A percentile compares a stretch with the other conserved stretches of the same genome.
Evolutionary conservation across 768 basidiomycete genomes (phyloP).

Genomic region (Auriscalpium microsporum): DNA sequence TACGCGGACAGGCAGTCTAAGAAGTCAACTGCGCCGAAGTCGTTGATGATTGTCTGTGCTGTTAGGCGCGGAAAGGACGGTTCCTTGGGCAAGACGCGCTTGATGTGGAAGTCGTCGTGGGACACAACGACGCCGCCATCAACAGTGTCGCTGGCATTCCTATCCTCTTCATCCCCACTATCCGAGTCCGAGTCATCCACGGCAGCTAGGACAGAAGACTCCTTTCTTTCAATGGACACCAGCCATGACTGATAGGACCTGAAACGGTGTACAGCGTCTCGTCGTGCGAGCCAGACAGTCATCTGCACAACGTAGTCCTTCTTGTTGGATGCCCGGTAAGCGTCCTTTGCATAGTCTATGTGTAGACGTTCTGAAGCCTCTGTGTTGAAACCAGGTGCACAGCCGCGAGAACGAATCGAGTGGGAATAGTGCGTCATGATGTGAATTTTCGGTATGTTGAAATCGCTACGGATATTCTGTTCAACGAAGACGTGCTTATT

Average conservation of each 20-base stretch:
- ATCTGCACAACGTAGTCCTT: slow-evolving; percentile 31
- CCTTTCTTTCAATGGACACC: background rate
- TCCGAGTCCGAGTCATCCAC: background rate
- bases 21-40: background rate
- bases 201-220: background rate
- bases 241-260: slow-evolving; percentile 17
- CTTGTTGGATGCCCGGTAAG: slow-evolving; percentile 27
- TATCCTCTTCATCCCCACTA: background rate
- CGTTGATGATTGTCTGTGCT: background rate
- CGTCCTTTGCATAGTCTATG: slow-evolving; percentile 33
- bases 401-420: slow-evolving; percentile 25
- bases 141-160: background rate
- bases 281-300: slow-evolving; percentile 27
- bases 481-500: slow-evolving; percentile 30
- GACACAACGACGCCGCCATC: background rate
- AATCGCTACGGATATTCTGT: slow-evolving; percentile 24
- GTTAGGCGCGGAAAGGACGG: background rate
- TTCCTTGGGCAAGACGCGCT: background rate
- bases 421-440: slow-evolving; percentile 26
- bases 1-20: background rate
- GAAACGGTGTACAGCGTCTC: slow-evolving; percentile 20
- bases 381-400: slow-evolving; percentile 32
- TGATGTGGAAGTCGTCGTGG: background rate
- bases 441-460: slow-evolving; percentile 39
- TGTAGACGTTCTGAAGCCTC: slow-evolving; percentile 33